phyloP scores from a whole-genome alignment of 768 basidiomycete genomes.

The Boletus subparvulus region DNA sequence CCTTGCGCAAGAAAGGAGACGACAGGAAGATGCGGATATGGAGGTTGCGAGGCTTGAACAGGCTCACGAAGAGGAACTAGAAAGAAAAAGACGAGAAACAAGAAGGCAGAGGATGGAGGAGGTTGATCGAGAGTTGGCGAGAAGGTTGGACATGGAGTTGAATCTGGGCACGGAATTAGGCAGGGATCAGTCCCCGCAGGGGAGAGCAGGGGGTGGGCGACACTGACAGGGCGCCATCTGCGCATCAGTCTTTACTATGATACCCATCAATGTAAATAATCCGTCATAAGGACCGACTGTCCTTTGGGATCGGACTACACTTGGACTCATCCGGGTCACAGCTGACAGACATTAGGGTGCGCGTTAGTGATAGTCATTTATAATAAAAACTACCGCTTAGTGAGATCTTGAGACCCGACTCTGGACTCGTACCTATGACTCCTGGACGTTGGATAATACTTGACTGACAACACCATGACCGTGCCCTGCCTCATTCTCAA shows the following conservation, averaged over 20 bases:
- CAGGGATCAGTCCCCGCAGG: conserved; percentile 5
- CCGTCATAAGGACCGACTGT: not conserved
- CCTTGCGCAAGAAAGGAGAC: conserved; percentile 20
- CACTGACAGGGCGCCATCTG: not conserved
- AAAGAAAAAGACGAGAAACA: conserved; percentile 24
- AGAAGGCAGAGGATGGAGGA: conserved; percentile 26
- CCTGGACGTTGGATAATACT: not conserved
- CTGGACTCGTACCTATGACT: no score
- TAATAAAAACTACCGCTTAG: no score
- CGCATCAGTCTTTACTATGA: not conserved
- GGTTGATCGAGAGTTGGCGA: conserved; percentile 45
- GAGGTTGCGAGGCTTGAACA: conserved; percentile 38
- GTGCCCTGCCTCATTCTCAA: not conserved
- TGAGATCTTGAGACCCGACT: no score
- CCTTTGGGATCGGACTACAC: no score
- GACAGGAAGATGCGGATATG: conserved; percentile 30
- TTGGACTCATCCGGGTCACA: no score
- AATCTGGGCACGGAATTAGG: conserved; percentile 21
- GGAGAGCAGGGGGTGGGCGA: not conserved
- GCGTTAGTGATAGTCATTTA: no score
- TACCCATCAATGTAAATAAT: not conserved
- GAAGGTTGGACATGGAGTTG: conserved; percentile 45
- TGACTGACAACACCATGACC: not conserved
- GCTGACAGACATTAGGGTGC: no score
- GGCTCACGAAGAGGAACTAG: conserved; percentile 31